Evolutionary conservation across 495 filamentous ascomycete species (phyloP), one percentile per base, ranked within the genome.

Genomic region (Jackrogersella minutella): DNA sequence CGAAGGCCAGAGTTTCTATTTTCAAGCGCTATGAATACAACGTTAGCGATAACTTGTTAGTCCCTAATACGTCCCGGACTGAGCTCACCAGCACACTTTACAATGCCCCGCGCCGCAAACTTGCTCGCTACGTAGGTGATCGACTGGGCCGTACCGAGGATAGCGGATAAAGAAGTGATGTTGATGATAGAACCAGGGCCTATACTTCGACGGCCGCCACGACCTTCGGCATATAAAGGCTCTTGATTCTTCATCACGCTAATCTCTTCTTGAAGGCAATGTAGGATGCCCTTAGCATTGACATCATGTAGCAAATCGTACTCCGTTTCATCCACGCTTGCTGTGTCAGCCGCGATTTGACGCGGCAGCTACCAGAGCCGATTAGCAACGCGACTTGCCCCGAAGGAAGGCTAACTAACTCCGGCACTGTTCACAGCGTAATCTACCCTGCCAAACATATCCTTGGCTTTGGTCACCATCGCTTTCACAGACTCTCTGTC

Each of bases 121-220:
- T 86, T 86, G 5, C 79, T 77, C 1, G 82, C 76, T 0, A 74
- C 77, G 52, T 85, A 85, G 0, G 74, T 74, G 26, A 76, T 68
- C 0, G 76, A 70, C 1, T 77, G 71, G 0, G 78, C 68, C 0
- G 75, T 72, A 0, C 71, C 69, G 3, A 79, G 43, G 2, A 78
- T 58, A 1, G 80, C 79, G 17, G 76, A 79, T 19, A 81, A 72
- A 9, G 80, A 82, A 9, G 80, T 81, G 24, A 83, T 75, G 36
- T 79, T 80, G 28, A 85, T 76, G 30, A 86, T 84, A 0, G 76
- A 77, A 2, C 84, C 82, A 7, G 78, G 66, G 1, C 71, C 73
- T 13, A 73, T 34, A 13, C 62, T 68, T 6, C 73, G 66, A 2
- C 52, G 46, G 8, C 62, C 60, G 21, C 13, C 58, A 2, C 65